Percentiles rank a stretch among this genome's conserved stretches.
Conservation (phyloP, 352 stramenopile genomes). For the Globisporangium sylvaticum region DNA sequence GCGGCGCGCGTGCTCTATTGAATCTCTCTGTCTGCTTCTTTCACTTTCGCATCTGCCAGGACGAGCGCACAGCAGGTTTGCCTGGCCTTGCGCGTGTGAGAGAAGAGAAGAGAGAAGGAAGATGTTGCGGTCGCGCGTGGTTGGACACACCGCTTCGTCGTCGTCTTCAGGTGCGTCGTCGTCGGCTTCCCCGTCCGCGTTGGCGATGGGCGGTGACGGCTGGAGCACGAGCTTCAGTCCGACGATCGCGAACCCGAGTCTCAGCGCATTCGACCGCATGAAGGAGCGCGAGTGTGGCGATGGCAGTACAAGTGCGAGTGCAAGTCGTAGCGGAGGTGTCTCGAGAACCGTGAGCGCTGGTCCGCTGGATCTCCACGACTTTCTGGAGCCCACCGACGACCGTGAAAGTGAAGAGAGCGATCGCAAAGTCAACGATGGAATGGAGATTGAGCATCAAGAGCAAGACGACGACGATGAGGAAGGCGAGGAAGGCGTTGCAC, state of each 20-base stretch:
- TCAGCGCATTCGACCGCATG: background rate
- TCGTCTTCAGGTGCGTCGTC: background rate
- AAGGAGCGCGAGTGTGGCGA: background rate
- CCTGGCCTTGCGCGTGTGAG: background rate
- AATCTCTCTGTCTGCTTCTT: background rate
- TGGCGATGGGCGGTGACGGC: background rate
- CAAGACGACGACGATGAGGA: background rate
- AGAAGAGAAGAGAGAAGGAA: background rate
- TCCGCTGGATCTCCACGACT: constrained; percentile 1
- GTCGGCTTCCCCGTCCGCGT: background rate
- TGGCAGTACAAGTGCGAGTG: background rate
- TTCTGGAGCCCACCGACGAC: background rate
- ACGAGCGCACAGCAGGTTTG: background rate
- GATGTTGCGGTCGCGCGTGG: background rate
- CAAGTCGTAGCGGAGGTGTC: background rate
- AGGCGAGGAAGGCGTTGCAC: background rate
- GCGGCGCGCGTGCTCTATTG: too few species aligned
- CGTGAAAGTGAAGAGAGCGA: too few species aligned
- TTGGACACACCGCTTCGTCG: background rate
- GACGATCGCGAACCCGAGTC: constrained; percentile 4
- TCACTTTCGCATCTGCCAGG: background rate
- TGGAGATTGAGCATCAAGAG: background rate
- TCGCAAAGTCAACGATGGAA: too few species aligned
- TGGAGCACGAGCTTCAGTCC: constrained; percentile 5
- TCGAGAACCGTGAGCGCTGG: background rate